Base-by-base conservation (phyloP, 2,329 filamentous ascomycete genomes). In the Ilyonectria destructans region DNA sequence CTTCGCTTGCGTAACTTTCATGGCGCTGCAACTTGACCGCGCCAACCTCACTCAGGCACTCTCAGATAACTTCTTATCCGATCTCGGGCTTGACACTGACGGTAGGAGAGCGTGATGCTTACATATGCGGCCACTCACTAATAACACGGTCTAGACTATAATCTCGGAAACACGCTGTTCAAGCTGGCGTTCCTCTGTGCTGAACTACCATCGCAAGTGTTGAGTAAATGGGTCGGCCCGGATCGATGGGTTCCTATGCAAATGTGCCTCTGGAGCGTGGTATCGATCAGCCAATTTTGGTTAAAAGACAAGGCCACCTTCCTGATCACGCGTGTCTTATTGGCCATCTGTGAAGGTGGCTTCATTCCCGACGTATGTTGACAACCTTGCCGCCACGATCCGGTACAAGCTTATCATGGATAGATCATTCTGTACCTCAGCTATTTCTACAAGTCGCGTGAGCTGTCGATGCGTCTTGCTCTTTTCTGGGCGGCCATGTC, bases 171-270 rank as follows among this genome's bases (percentile, higher is more conserved):
- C 46, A 80, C 79, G 0, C 66, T 80, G 9, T 81, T 81, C 72
- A 73, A 71, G 51, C 58, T 80, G 1, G 68, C 74, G 1, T 81
- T 81, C 58, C 72, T 81, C 10, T 71, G 72, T 48, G 78, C 80
- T 17, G 80, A 81, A 59, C 81, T 92, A 0, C 90, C 90, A 0
- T 90, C 88, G 0, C 89, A 91, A 74, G 80, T 92, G 17, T 80
- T 91, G 45, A 84, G 81, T 66, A 89, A 91, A 76, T 89, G 83
- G 83, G 76, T 88, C 60, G 89, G 86, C 0, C 87, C 87, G 1
- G 88, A 90, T 69, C 83, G 86, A 29, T 90, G 87, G 88, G 89
- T 90, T 57, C 89, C 89, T 0, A 79, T 86, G 58, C 87, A 89
- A 72, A 88, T 91, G 81, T 78, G 85, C 6, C 81, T 85, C 4